phyloP scores from a whole-genome alignment of 257 asterid species.

The Scutellaria barbata region DNA sequence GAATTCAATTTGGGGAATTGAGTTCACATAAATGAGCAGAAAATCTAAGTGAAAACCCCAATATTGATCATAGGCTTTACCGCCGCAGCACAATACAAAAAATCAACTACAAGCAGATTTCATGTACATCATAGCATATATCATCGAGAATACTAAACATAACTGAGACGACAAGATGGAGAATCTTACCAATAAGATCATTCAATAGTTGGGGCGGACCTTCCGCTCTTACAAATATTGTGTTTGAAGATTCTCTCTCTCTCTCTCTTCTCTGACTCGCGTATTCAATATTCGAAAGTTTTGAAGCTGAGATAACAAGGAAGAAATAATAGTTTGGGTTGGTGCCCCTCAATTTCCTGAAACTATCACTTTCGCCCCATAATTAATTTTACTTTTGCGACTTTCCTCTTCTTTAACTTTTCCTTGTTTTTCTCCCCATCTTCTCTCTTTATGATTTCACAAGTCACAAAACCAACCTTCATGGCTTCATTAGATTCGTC shows the following conservation, averaged over 20 bases:
- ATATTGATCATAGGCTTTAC: constrained; percentile 38
- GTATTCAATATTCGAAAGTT: constrained; percentile 30
- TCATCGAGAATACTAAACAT: not conserved
- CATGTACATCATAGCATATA: not conserved
- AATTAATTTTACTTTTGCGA: not conserved
- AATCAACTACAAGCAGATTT: constrained; percentile 10
- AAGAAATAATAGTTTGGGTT: not conserved
- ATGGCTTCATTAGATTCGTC: no score
- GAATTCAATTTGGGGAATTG: constrained; percentile 14
- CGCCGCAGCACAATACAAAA: constrained; percentile 33
- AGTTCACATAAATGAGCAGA: constrained; percentile 12
- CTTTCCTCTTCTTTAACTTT: not conserved
- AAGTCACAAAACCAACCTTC: no score
- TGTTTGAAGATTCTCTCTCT: constrained; percentile 33
- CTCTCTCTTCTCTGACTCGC: constrained; percentile 21
- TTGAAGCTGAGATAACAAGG: constrained; percentile 26
- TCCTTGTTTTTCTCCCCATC: not conserved
- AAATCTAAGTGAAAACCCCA: constrained; percentile 19
- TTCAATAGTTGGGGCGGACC: constrained; percentile 34
- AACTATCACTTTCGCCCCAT: constrained; percentile 36
- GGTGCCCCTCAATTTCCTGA: constrained; percentile 35
- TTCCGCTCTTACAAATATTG: constrained; percentile 33
- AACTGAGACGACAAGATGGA: constrained; percentile 30
- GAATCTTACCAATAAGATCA: constrained; percentile 42
- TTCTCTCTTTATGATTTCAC: not conserved